phyloP scores from a whole-genome alignment of 2,329 filamentous ascomycete species.

The Talaromyces rugulosus region DNA sequence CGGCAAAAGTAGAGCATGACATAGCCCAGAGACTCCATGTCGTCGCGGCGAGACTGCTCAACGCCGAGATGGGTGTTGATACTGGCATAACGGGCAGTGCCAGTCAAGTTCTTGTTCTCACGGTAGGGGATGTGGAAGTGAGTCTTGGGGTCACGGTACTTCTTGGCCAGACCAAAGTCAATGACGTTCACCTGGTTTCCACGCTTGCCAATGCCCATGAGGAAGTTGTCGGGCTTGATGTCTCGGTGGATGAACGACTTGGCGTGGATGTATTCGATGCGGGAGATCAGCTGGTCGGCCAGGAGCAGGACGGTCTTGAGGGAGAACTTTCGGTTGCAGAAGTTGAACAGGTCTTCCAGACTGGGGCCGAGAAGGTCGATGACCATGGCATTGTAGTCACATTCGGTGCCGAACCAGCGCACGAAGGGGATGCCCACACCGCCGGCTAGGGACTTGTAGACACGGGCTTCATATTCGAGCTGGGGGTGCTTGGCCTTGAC shows the following conservation, averaged over 20 bases:
- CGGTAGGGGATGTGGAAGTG: slow-evolving; percentile 99
- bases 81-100: slow-evolving; percentile 94
- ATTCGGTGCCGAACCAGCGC: slow-evolving; percentile 98
- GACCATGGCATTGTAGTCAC: slow-evolving; percentile 99
- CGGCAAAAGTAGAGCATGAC: slow-evolving; percentile 99
- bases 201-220: slow-evolving; percentile 98
- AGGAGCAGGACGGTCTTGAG: slow-evolving; percentile 96
- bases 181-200: slow-evolving; percentile 99
- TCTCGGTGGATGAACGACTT: slow-evolving; percentile 99
- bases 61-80: slow-evolving; percentile 99
- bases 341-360: slow-evolving; percentile 98
- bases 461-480: slow-evolving; percentile 96
- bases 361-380: slow-evolving; percentile 93
- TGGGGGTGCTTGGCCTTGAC: slow-evolving; percentile 99
- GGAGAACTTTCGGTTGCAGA: slow-evolving; percentile 99
- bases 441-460: slow-evolving; percentile 80
- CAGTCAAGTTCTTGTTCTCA: slow-evolving; percentile 99
- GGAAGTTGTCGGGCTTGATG: slow-evolving; percentile 99
- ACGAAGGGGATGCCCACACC: slow-evolving; percentile 98
- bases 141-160: slow-evolving; percentile 99
- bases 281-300: slow-evolving; percentile 96
- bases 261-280: slow-evolving; percentile 99
- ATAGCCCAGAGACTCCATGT: slow-evolving; percentile 98
- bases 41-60: slow-evolving; percentile 97
- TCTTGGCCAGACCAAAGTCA: slow-evolving; percentile 98